Evolutionary conservation across 2,329 filamentous ascomycete genomes (phyloP).

Genomic region (Pyrenochaeta sp.): DNA sequence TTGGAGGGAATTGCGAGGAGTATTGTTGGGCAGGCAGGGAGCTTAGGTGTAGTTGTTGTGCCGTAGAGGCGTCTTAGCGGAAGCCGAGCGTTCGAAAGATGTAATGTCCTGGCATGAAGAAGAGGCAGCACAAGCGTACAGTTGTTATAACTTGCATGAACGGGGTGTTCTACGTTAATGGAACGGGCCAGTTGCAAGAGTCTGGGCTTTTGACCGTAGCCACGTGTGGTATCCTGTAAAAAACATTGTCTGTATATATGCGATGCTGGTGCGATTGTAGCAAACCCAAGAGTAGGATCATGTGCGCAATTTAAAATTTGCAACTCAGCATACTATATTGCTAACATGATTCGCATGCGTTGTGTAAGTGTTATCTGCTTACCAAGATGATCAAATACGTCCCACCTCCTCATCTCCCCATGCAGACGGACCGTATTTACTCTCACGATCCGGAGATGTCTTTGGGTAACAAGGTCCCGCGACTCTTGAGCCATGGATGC

Average conservation of each 20-base stretch:
- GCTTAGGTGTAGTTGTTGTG: constrained; percentile 60
- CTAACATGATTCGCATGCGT: neutral
- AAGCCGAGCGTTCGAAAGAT: neutral
- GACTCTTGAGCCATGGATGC: neutral
- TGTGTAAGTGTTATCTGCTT: neutral
- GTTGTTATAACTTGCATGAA: neutral
- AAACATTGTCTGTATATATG: neutral
- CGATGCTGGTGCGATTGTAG: neutral
- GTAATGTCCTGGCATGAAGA: neutral
- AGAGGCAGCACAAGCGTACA: neutral
- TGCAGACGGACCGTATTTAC: neutral
- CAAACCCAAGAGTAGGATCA: neutral
- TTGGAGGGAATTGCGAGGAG: constrained; percentile 83
- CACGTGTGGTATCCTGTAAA: neutral
- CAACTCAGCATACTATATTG: neutral
- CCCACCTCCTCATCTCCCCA: neutral
- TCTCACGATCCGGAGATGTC: neutral
- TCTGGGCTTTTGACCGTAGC: neutral
- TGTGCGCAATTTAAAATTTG: neutral
- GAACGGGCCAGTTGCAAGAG: too few species aligned
- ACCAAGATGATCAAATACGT: neutral
- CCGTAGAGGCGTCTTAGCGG: constrained; percentile 39
- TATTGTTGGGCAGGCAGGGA: constrained; percentile 65
- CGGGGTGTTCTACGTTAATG: neutral
- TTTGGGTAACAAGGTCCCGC: neutral